Conservation (phyloP, 306 rosid genomes). For the Fagus sylvatica region DNA sequence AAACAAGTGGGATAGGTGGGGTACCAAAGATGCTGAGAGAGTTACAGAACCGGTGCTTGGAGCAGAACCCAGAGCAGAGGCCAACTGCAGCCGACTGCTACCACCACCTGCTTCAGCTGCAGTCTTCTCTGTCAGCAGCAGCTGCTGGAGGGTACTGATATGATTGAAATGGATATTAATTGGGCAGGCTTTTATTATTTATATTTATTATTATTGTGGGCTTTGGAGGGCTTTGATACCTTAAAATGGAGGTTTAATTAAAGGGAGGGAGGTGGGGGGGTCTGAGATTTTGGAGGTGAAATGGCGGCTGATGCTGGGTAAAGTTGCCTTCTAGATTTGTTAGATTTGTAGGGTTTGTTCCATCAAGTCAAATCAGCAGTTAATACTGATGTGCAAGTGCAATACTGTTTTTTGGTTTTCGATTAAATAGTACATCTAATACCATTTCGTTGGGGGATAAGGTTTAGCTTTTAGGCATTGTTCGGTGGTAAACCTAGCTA, state of each 20-base stretch:
- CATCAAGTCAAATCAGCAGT: conserved; percentile 34
- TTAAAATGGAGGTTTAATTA: neutral
- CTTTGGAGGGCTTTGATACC: conserved; percentile 10
- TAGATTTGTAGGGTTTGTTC: conserved; percentile 19
- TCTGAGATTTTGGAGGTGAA: conserved; percentile 31
- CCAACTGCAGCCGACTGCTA: conserved; percentile 98
- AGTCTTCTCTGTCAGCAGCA: conserved; percentile 56
- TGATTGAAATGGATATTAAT: conserved; percentile 28
- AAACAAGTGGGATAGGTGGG: conserved; percentile 57
- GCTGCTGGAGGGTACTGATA: conserved; percentile 51
- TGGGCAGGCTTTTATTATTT: neutral
- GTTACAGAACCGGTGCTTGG: conserved; percentile 79
- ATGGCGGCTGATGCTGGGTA: conserved; percentile 52
- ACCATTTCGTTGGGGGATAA: neutral
- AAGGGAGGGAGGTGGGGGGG: neutral
- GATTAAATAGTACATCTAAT: conserved; percentile 20
- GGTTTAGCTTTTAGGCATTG: neutral
- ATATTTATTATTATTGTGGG: neutral
- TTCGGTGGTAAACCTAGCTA: neutral
- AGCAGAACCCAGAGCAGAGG: conserved; percentile 79
- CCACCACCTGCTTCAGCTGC: conserved; percentile 93
- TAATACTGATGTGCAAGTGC: conserved; percentile 28
- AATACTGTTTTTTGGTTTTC: conserved; percentile 44
- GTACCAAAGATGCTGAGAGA: conserved; percentile 87
- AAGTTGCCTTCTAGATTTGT: neutral